These are phyloP conservation scores for Neopestalotiopsis clavispora DNA, from an alignment of 2,329 filamentous ascomycete species.

Conservation along the genomic window DNA sequence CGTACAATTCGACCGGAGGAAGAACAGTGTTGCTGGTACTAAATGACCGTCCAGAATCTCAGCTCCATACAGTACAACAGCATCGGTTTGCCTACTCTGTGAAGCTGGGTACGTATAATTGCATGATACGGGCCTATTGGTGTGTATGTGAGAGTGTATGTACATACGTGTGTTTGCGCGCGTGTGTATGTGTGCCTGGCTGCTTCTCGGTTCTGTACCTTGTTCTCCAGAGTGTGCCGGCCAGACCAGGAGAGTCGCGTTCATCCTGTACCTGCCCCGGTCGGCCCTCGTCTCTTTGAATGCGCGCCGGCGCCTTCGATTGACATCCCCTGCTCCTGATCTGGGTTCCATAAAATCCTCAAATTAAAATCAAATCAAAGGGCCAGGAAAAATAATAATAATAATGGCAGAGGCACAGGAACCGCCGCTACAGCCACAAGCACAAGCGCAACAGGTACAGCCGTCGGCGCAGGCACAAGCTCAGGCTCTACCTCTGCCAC, in stretches of 20 bases:
- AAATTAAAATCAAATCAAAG: constrained; percentile 43
- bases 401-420: constrained; percentile 39
- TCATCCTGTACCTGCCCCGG: constrained; percentile 30
- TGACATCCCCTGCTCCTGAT: constrained; percentile 35
- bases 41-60: neutral
- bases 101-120: neutral
- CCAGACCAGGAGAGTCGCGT: neutral
- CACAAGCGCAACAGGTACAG: constrained; percentile 7
- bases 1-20: neutral
- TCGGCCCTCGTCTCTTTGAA: constrained; percentile 36
- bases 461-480: constrained; percentile 6
- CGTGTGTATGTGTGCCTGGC: constrained; percentile 1
- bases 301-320: constrained; percentile 14
- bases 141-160: neutral
- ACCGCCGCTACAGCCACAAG: constrained; percentile 6
- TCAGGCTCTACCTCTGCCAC: constrained; percentile 1
- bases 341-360: constrained; percentile 36
- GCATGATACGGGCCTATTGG: neutral
- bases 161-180: constrained; percentile 6
- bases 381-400: constrained; percentile 31
- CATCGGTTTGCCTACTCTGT: too few species aligned
- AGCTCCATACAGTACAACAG: neutral
- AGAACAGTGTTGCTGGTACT: neutral
- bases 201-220: constrained; percentile 8
- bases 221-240: constrained; percentile 13